Evolutionary conservation across 208 protist genomes (phyloP).

Genomic region (Trypanosoma rangeli): DNA sequence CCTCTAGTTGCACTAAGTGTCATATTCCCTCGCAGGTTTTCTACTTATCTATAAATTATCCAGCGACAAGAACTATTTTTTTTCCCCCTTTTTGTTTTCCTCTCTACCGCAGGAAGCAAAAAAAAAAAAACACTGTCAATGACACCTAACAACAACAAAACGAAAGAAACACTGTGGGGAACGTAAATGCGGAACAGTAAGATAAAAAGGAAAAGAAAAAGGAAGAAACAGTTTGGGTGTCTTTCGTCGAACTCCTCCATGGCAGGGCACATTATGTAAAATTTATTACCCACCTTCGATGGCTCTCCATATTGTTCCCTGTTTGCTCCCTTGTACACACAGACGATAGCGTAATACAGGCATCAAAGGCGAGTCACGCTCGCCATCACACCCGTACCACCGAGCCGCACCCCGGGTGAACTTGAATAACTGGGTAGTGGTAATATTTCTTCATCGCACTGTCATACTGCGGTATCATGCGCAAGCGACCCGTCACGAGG

Average conservation of each 20-base stretch:
- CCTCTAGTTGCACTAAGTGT: neutral
- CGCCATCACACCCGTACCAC: constrained; percentile 21
- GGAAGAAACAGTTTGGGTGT: no score
- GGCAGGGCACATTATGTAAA: no score
- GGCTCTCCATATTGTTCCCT: no score
- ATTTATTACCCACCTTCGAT: no score
- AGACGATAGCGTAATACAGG: no score
- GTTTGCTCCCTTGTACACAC: neutral
- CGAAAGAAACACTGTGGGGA: no score
- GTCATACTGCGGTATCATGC: constrained; percentile 89
- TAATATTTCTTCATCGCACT: constrained; percentile 76
- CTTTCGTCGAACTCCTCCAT: no score
- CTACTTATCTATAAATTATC: neutral
- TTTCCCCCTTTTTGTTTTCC: constrained; percentile 5
- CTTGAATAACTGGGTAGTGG: constrained; percentile 86
- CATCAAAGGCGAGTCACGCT: neutral
- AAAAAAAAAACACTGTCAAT: no score
- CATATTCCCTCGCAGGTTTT: neutral
- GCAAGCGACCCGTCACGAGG: constrained; percentile 69
- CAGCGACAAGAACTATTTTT: neutral
- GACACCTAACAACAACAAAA: no score
- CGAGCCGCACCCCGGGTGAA: constrained; percentile 59
- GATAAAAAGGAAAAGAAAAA: no score
- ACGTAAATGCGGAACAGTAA: no score
- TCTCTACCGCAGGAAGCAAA: neutral